These are phyloP conservation scores for Achaetomium macrosporum DNA, from an alignment of 2,329 filamentous ascomycete species.

Conservation along the genomic window DNA sequence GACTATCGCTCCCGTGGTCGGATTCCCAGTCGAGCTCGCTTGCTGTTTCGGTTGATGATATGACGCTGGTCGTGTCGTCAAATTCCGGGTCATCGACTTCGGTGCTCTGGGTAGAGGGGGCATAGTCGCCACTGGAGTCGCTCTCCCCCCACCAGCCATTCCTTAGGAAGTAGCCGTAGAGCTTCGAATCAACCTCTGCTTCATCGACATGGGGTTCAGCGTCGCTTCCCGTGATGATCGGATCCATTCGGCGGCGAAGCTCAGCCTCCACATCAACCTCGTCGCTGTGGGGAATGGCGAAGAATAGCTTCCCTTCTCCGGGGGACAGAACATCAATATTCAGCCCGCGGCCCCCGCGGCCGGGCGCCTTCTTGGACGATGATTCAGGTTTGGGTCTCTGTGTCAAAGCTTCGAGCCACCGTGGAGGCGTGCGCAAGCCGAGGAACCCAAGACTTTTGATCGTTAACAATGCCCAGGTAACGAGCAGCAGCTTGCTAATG, in stretches of 20 bases:
- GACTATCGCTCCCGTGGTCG: constrained; percentile 32
- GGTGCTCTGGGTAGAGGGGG: constrained; percentile 49
- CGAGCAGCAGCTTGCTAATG: constrained; percentile 60
- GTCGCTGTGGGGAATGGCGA: constrained; percentile 49
- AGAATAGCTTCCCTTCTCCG: constrained; percentile 12
- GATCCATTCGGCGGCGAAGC: constrained; percentile 56
- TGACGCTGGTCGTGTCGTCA: constrained; percentile 71
- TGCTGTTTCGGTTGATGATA: constrained; percentile 51
- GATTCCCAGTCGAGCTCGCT: constrained; percentile 35
- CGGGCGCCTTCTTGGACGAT: constrained; percentile 15
- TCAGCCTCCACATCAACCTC: constrained; percentile 77
- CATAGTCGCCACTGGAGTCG: constrained; percentile 76
- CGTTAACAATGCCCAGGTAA: constrained; percentile 50
- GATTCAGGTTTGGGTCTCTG: constrained; percentile 32
- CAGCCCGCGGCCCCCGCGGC: constrained; percentile 35
- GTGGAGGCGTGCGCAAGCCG: constrained; percentile 56
- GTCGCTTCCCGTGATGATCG: constrained; percentile 30
- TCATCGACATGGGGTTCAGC: constrained; percentile 42
- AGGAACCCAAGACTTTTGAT: constrained; percentile 51
- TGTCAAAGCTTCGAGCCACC: constrained; percentile 54
- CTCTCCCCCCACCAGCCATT: constrained; percentile 81
- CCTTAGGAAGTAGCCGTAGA: constrained; percentile 80
- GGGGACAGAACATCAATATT: constrained; percentile 24
- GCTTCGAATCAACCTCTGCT: constrained; percentile 60
- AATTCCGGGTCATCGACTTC: constrained; percentile 40